Base-by-base conservation (phyloP, 2,329 filamentous ascomycete genomes). In the Ophiostoma tasmaniense region DNA sequence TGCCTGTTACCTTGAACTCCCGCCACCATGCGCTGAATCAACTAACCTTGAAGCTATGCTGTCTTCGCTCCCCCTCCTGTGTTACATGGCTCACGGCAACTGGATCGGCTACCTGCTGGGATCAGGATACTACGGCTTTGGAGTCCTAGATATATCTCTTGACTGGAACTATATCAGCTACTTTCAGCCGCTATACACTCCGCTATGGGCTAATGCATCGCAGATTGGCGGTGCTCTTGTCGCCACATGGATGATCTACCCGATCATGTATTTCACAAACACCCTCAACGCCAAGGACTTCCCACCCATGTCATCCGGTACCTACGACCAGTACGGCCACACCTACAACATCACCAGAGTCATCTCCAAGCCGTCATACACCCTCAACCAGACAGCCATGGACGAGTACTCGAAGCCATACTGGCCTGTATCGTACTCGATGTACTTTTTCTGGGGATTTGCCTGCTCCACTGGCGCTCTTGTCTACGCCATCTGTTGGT, bases 101-200 rank as follows among this genome's bases (percentile, higher is more conserved):
- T 75, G 75, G 73, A 77, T 74, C 11, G 75, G 74, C 35, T 77
- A 73, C 66, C 65, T 77, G 8, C 35, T 77, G 55, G 76, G 76
- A 11, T 77, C 75, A 8, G 79, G 79, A 8, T 81, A 82, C 70
- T 80, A 82, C 71, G 81, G 80, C n/a, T 74, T 82, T 2, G 81
- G 81, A 0, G 73, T 81, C 6, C 75, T 81, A 13, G 76, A 73
- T 7, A 62, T 80, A 30, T 80, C 76, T 7, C 78, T 82, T 37
- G 81, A 82, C 71, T 82, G 80, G 79, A 77, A 81, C 70, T 81
- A 81, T 69, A 77, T 81, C 66, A 64, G 67, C 13, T 70, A 81
- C 5, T 80, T 76, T 72, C 75, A 76, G 66, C 80, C 79, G 0
- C 70, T 75, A 4, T 78, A 30, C 64, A 74, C 42, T 50, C 73